Evolutionary conservation across 2,329 filamentous ascomycete species (phyloP).

Genomic region (Zelopaecilomyces penicillatus): DNA sequence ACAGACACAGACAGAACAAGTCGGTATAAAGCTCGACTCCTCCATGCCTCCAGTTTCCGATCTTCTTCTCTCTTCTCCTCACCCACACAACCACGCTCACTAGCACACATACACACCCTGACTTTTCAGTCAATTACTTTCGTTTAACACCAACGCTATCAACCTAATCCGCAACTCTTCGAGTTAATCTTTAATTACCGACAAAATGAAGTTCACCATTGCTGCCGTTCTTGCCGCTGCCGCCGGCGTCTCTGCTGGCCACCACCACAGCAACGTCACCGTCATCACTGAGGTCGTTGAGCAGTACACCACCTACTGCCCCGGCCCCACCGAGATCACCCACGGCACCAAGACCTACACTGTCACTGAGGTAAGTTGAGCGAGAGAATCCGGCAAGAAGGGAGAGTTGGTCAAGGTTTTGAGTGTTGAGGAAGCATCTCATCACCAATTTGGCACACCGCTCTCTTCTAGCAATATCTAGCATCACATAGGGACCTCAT

Average conservation of each 20-base stretch:
- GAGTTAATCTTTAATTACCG: constrained; percentile 35
- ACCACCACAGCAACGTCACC: constrained; percentile 35
- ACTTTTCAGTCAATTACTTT: constrained; percentile 53
- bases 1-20: constrained; percentile 6
- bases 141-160: constrained; percentile 33
- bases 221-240: constrained; percentile 44
- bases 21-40: constrained; percentile 42
- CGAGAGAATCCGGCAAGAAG: constrained; percentile 1
- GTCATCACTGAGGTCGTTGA: constrained; percentile 60
- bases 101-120: constrained; percentile 33
- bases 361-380: constrained; percentile 48
- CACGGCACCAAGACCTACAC: constrained; percentile 60
- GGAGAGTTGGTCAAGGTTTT: neutral
- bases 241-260: constrained; percentile 38
- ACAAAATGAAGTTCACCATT: constrained; percentile 58
- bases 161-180: constrained; percentile 19
- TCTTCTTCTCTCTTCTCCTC: constrained; percentile 29
- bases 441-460: no score
- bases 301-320: constrained; percentile 64
- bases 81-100: constrained; percentile 42
- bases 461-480: no score
- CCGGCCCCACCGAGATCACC: constrained; percentile 54
- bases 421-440: no score
- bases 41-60: constrained; percentile 25
- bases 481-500: no score